Base-by-base conservation (phyloP, 371 early-diverging fungal genomes). In the Dichotomocladium elegans region DNA sequence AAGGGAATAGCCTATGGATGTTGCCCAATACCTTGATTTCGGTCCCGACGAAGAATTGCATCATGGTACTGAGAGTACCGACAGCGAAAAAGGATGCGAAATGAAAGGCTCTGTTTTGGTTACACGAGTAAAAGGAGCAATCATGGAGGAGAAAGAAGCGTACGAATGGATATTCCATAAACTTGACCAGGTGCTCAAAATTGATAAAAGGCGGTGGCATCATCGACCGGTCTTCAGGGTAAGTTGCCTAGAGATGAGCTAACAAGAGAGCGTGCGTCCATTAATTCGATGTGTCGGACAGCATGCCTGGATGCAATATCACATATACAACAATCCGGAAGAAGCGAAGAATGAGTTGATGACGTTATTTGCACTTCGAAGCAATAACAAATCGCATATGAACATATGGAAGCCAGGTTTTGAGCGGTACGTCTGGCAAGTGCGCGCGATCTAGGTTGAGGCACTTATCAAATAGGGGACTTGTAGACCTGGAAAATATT, bases 321-420 rank as follows among this genome's bases (percentile, higher is more conserved):
- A 79, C 43, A 61, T 85, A 1, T 81, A 74, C 37, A 64, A 69
- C 27, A 75, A 85, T 57, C 52, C 71, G 3, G 71, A 80, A n/a
- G 54, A 66, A 17, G 88, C 90, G 15, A 83, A 85, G 47, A 37
- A 60, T 0, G 79, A 83, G 44, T 45, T 89, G 27, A 40, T 78
- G n/a, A 68, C 69, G 25, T 47, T 86, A 0, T 85, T 87, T 51
- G 71, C 80, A 4, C 59, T 87, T 24, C 75, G 75, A 52, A 58
- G 70, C 3, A 81, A 68, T 22, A 55, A 66, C 3, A 82, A 82
- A 52, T 67, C 69, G 4, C 72, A 76, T 19, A 72, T 79, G 10
- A 82, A 74, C 47, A 82, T 89, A 27, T 89, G 88, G 88, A 84
- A 81, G 30, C 82, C 86, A 4, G 84, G 74, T 41, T 89, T 81